These are phyloP conservation scores for Aspergillus sparsus DNA, from an alignment of 495 filamentous ascomycete genomes.

Conservation along the genomic window DNA sequence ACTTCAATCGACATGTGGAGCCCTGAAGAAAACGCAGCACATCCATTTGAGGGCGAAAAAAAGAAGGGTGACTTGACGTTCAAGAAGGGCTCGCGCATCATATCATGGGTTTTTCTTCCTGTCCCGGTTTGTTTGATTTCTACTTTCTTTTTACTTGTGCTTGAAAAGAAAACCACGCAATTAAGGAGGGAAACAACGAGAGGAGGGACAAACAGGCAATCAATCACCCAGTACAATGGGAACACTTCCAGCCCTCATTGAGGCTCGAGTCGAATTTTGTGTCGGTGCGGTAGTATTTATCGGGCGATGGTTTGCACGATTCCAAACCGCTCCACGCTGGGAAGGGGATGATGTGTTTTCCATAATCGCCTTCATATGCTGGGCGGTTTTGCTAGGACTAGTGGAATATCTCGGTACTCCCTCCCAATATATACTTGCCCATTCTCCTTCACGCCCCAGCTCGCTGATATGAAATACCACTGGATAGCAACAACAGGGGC, in stretches of 20 bases:
- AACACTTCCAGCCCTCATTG: neutral
- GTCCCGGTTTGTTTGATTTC: neutral
- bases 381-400: neutral
- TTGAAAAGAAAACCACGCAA: neutral
- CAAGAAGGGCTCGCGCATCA: neutral
- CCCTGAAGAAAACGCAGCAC: neutral
- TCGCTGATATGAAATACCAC: neutral
- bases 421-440: neutral
- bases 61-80: neutral
- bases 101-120: neutral
- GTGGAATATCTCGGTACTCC: conserved; percentile 2
- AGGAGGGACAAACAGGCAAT: neutral
- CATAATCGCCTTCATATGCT: conserved; percentile 5
- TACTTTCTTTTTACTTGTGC: neutral
- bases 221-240: neutral
- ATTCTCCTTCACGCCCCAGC: neutral
- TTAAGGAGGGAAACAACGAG: conserved; percentile 3
- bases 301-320: conserved; percentile 4
- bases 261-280: conserved; percentile 7
- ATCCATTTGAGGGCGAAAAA: neutral
- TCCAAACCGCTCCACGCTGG: conserved; percentile 4
- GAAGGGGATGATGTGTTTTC: conserved; percentile 7
- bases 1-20: conserved; percentile 1
- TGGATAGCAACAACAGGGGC: conserved; percentile 5
- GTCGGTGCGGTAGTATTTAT: conserved; percentile 1